Evolutionary conservation across 192 early-diverging fungal genomes (phyloP), one percentile per base, ranked within the genome.

Genomic region (Obelidium mucronatum): DNA sequence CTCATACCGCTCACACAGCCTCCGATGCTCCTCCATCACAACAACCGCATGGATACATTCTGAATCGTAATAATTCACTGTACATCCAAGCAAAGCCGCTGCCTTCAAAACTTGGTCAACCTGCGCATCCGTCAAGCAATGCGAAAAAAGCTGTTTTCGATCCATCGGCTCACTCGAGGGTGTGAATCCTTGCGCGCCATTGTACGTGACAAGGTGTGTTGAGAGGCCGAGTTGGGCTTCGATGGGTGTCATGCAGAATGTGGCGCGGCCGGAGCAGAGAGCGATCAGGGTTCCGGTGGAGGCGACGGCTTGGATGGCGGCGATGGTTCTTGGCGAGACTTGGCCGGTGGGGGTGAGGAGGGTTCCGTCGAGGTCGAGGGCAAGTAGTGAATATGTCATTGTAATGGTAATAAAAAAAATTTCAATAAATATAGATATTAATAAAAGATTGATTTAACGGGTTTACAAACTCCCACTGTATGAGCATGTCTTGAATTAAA

Each of bases 21-120:
- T 54, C 35, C 8, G 11, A 11, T 72, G 69, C 24, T 55, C 53
- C 11, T 30, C 53, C 4, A 33, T 36, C 13, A 6, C 6, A 33
- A 36, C 42, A 24, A 35, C 17, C 4, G 15, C 11, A 13, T 64
- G 39, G 34, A 58, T 54, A 6, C 1, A 6, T 5, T 55, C 11
- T 34, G 34, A 6, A 54, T 39, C 55, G 69, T 72, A 72, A 35
- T 36, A 72, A 54, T 72, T 72, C 6, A 72, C 69, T 8, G 69
- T 34, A 5, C 11, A 22, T 13, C 35, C 34, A 33, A 72, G 51
- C 15, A 13, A n/a, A 0, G 22, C 35, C 13, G 69, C 69, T 11
- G 30, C 69, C 6, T 55, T 11, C 15, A 72, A 54, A 8, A 58
- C 69, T 1, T 22, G 28, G 34, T 24, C 26, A 1, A 72, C 69